These are phyloP conservation scores for Yamadazyma kanchanaburiensis DNA, from an alignment of 1,139 yeast genomes.

Conservation along the genomic window DNA sequence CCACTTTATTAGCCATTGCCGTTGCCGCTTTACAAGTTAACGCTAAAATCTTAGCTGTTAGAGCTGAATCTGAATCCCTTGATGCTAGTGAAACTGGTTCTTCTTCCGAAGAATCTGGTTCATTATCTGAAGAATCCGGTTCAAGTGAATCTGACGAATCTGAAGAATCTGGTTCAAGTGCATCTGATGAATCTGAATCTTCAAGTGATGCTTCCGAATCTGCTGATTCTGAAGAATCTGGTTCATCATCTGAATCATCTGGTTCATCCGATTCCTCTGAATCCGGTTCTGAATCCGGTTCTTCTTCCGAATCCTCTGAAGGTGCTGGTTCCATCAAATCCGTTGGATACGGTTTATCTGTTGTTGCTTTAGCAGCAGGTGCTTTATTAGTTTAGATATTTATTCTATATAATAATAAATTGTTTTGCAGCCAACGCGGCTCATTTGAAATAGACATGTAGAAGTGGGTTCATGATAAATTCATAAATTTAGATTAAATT, in stretches of 20 bases:
- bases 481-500: too few species aligned
- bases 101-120: conserved; percentile 16
- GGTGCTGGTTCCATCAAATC: conserved; percentile 7
- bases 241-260: conserved; percentile 6
- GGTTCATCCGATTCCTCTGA: conserved; percentile 8
- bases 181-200: conserved; percentile 10
- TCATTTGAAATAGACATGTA: too few species aligned
- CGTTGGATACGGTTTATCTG: conserved; percentile 13
- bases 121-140: conserved; percentile 13
- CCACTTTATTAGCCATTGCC: conserved; percentile 13
- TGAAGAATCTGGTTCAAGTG: conserved; percentile 6
- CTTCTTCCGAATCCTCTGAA: conserved; percentile 3
- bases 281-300: conserved; percentile 6
- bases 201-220: conserved; percentile 13
- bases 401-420: conserved; percentile 1
- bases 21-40: conserved; percentile 14
- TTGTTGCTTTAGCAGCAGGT: conserved; percentile 14
- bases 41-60: conserved; percentile 10
- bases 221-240: conserved; percentile 4
- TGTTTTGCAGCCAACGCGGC: too few species aligned
- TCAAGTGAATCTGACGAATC: conserved; percentile 5
- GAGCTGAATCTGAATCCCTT: conserved; percentile 10
- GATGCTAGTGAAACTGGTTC: conserved; percentile 17
- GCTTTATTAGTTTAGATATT: conserved; percentile 11
- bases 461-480: too few species aligned